Base-by-base conservation (phyloP, 495 filamentous ascomycete genomes). In the Trichoderma orchidacearum region DNA sequence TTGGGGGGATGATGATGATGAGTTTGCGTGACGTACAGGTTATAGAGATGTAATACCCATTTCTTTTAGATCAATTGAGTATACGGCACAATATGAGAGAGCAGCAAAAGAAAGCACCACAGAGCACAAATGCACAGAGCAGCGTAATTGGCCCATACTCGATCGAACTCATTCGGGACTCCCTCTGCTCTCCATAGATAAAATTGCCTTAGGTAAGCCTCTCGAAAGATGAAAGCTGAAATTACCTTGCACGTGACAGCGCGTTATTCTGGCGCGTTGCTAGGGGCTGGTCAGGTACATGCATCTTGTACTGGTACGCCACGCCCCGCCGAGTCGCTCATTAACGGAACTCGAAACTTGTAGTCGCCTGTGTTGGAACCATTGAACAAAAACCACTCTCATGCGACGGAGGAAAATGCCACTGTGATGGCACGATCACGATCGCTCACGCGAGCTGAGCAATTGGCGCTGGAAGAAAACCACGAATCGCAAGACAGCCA, bases 401-500 rank as follows among this genome's bases (percentile, higher is more conserved):
- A 36, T 36, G 32, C n/a, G n/a, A n/a, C n/a, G n/a, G n/a, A 3
- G 15, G 21, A 48, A 25, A 13, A 48, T 48, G 41, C 41, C 21
- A 7, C 15, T n/a, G 31, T 34, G 31, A 53, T 53, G 51, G 4
- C 51, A 12, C 51, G 18, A 53, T 17, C 30, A 27, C 41, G 41
- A 23, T 23, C 41, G 41, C 41, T 48, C 21, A 28, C 8, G 41
- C 41, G 41, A 48, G 41, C 41, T 13, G 21, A 48, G 18, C 41
- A 48, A 48, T 27, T 48, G 41, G 21, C 21, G 41, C 51, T 53
- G 51, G 28, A 30, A 8, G 51, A 53, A 30, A n/a, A 5, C 51
- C 9, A 11, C 29, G 51, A 53, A 13, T 30, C 30, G 23, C 56
- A 57, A 25, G 56, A 57, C 56, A 57, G 56, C 45, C 56, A 52